Conservation (phyloP, 805 yeast genomes). For the Lipomyces sp. region DNA sequence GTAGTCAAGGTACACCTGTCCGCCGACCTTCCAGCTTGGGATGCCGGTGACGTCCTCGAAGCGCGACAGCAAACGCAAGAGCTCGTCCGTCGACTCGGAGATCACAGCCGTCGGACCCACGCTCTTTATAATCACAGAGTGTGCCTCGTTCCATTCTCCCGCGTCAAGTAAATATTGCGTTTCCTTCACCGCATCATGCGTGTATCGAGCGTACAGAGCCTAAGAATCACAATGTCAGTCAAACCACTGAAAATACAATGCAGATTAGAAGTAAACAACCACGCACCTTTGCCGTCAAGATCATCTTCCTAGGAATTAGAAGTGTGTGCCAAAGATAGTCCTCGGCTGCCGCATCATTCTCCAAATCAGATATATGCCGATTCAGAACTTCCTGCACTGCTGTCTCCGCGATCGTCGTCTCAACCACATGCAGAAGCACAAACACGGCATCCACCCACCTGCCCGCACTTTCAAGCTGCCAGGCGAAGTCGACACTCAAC, state of each 20-base stretch:
- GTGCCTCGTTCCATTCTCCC: constrained; percentile 59
- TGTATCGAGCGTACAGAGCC: constrained; percentile 53
- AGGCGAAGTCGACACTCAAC: constrained; percentile 47
- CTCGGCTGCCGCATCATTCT: constrained; percentile 22
- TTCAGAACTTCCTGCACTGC: constrained; percentile 39
- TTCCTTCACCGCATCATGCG: constrained; percentile 56
- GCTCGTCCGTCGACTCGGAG: constrained; percentile 39
- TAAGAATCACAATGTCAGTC: constrained; percentile 53
- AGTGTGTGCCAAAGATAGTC: constrained; percentile 7
- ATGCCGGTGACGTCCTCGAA: constrained; percentile 30
- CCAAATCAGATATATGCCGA: constrained; percentile 31
- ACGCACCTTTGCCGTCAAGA: constrained; percentile 25
- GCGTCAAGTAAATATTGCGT: constrained; percentile 63
- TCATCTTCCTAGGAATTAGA: constrained; percentile 20
- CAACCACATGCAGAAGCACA: constrained; percentile 55
- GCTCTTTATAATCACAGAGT: constrained; percentile 48
- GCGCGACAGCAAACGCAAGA: constrained; percentile 31
- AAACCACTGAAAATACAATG: not conserved
- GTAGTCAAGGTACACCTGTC: constrained; percentile 40
- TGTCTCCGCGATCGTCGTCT: constrained; percentile 46
- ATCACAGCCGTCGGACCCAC: constrained; percentile 75
- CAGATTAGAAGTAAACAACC: too few relatives aligned
- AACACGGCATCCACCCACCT: constrained; percentile 60
- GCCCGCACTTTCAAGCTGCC: constrained; percentile 48
- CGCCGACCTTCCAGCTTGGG: constrained; percentile 38